Evolutionary conservation across 768 basidiomycete species (phyloP).

Genomic region (Lactarius hatsudake): DNA sequence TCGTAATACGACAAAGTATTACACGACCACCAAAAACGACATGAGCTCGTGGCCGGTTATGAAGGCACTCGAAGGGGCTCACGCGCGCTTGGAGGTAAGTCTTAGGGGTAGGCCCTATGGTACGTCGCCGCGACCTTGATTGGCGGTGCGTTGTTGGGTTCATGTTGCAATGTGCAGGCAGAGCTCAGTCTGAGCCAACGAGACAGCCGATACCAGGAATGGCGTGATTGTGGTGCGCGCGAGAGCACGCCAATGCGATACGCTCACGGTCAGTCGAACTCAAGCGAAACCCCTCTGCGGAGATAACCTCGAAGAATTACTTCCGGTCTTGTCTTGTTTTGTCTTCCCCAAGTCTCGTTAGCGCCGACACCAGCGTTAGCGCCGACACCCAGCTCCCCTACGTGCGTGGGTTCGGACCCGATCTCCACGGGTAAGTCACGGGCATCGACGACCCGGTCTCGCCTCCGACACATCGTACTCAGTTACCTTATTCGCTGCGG

Average conservation of each 20-base stretch:
- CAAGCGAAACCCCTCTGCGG: neutral
- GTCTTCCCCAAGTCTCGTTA: neutral
- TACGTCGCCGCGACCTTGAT: neutral
- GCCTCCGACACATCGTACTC: neutral
- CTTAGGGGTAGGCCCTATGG: neutral
- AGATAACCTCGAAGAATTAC: neutral
- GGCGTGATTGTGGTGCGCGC: neutral
- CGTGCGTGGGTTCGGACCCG: neutral
- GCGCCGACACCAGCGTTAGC: neutral
- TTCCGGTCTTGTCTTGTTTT: no score
- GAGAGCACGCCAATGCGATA: neutral
- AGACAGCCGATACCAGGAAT: neutral
- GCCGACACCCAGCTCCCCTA: neutral
- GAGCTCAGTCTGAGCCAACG: neutral
- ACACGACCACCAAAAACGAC: neutral
- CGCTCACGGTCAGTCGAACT: neutral
- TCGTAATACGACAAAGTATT: neutral
- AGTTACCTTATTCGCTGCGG: neutral
- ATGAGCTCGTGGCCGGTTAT: neutral
- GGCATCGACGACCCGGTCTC: neutral
- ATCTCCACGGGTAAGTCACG: neutral
- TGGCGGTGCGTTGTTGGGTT: neutral
- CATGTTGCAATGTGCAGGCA: neutral
- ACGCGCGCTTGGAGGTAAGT: neutral
- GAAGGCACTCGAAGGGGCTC: neutral